These are phyloP conservation scores for Berkeleyomyces rouxiae DNA, from an alignment of 2,329 filamentous ascomycete species.

Conservation along the genomic window DNA sequence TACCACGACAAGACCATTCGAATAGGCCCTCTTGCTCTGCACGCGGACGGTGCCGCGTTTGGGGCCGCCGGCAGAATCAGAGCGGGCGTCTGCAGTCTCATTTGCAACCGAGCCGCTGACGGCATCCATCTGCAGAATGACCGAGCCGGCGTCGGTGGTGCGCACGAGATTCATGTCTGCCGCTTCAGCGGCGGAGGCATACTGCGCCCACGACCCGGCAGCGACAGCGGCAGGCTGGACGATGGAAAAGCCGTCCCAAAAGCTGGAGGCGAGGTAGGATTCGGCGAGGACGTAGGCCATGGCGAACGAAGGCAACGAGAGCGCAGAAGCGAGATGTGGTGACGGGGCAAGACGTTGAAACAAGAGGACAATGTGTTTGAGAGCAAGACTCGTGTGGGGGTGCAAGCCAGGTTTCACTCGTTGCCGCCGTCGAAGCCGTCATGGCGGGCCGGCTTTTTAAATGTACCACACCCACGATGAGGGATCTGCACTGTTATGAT, in stretches of 20 bases:
- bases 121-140: conserved; percentile 50
- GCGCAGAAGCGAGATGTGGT: not conserved
- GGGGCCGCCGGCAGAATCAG: not conserved
- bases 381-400: not conserved
- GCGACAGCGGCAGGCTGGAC: not conserved
- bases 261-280: conserved; percentile 5
- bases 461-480: not conserved
- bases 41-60: conserved; percentile 39
- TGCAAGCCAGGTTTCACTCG: not conserved
- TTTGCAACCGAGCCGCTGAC: conserved; percentile 33
- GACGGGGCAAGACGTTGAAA: not conserved
- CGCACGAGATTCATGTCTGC: conserved; percentile 28
- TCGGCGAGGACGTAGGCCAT: conserved; percentile 7
- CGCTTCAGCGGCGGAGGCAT: conserved; percentile 27
- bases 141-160: conserved; percentile 33
- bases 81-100: not conserved
- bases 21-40: conserved; percentile 46
- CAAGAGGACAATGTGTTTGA: not conserved
- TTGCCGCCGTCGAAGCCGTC: not conserved
- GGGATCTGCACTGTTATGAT: not conserved
- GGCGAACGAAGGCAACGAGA: not conserved
- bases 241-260: conserved; percentile 7
- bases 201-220: conserved; percentile 20
- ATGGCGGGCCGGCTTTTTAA: not conserved
- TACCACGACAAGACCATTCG: conserved; percentile 51